phyloP scores from a whole-genome alignment of 2,329 filamentous ascomycete species.

The Cercospora sp. region DNA sequence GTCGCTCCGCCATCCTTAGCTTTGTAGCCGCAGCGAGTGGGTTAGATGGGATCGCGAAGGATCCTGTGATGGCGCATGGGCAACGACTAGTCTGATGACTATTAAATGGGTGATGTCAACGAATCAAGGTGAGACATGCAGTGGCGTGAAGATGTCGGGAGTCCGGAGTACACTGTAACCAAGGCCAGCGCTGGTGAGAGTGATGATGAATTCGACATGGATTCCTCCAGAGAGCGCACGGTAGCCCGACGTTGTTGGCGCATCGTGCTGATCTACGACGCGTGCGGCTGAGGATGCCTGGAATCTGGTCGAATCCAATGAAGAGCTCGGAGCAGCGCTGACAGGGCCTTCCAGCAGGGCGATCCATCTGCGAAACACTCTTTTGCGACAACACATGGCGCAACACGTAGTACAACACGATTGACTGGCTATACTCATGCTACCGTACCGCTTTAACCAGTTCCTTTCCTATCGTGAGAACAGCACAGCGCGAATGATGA shows the following conservation, averaged over 20 bases:
- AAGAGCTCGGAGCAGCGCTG: not conserved
- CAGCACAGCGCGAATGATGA: slow-evolving; percentile 6
- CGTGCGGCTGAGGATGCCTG: slow-evolving; percentile 1
- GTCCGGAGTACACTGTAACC: not conserved
- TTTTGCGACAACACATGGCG: not conserved
- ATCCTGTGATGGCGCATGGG: not conserved
- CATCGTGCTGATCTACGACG: not conserved
- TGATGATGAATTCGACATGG: not conserved
- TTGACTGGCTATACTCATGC: slow-evolving; percentile 25
- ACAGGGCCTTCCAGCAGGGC: not conserved
- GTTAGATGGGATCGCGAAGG: not conserved
- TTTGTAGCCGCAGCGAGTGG: not conserved
- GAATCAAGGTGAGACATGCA: not conserved
- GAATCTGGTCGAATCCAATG: slow-evolving; percentile 4
- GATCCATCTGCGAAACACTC: not conserved
- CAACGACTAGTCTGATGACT: not conserved
- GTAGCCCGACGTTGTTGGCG: not conserved
- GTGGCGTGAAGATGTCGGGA: not conserved
- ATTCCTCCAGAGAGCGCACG: not conserved
- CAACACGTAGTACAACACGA: not conserved
- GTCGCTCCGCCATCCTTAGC: slow-evolving; percentile 26
- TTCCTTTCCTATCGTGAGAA: slow-evolving; percentile 10
- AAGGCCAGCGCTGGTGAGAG: not conserved
- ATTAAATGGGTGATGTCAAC: not conserved
- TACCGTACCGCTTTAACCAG: slow-evolving; percentile 19